Evolutionary conservation across 495 filamentous ascomycete genomes (phyloP).

Genomic region (Glarea lozoyensis): DNA sequence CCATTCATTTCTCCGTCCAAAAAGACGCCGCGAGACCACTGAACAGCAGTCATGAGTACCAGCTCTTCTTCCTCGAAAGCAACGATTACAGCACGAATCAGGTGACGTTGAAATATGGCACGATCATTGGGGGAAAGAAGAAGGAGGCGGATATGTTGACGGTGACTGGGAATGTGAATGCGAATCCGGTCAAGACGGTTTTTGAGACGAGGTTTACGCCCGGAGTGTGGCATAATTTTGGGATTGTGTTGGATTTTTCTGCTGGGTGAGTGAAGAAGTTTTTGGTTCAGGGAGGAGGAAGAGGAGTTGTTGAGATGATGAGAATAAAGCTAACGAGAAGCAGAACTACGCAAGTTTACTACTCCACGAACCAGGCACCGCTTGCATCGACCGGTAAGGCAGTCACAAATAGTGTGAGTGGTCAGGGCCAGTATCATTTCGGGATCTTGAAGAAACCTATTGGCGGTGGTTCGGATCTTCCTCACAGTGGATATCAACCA

Average conservation of each 20-base stretch:
- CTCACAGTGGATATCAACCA: constrained; percentile 28
- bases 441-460: constrained; percentile 34
- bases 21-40: constrained; percentile 30
- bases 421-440: constrained; percentile 37
- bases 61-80: constrained; percentile 38
- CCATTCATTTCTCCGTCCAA: constrained; percentile 36
- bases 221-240: constrained; percentile 35
- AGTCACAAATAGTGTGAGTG: constrained; percentile 29
- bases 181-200: constrained; percentile 24
- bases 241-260: constrained; percentile 31
- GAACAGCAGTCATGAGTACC: constrained; percentile 38
- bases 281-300: too few species aligned
- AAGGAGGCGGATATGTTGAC: constrained; percentile 26
- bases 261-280: constrained; percentile 28
- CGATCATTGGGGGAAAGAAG: constrained; percentile 24
- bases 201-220: constrained; percentile 28
- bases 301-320: too few species aligned
- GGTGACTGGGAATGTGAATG: constrained; percentile 28
- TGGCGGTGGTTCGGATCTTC: constrained; percentile 23
- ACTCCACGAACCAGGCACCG: constrained; percentile 24
- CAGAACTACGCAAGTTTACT: constrained; percentile 33
- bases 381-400: constrained; percentile 26
- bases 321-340: background rate
- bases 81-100: constrained; percentile 37
- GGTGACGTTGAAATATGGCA: constrained; percentile 37